Evolutionary conservation across 257 asterid genomes (phyloP).

Genomic region (Solanum habrochaites): DNA sequence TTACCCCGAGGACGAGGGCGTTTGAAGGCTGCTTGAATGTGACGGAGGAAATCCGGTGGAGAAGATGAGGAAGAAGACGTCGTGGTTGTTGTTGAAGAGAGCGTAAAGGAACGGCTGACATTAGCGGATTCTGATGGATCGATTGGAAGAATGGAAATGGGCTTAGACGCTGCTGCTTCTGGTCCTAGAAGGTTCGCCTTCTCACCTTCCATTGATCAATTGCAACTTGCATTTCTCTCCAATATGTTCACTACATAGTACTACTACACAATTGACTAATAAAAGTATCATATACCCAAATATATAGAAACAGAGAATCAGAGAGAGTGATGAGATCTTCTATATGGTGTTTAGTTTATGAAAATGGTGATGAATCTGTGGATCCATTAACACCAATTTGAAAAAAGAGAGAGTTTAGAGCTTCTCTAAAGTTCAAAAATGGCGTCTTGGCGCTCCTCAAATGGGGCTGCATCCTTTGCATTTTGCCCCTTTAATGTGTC

Average conservation of each 20-base stretch:
- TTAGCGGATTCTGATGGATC: constrained; percentile 36
- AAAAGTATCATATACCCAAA: background rate
- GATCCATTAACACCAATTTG: background rate
- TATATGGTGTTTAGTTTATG: background rate
- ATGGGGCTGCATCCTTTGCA: background rate
- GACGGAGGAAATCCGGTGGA: constrained; percentile 59
- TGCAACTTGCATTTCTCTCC: constrained; percentile 9
- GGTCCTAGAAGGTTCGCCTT: constrained; percentile 62
- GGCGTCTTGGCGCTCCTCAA: background rate
- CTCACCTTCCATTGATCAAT: constrained; percentile 74
- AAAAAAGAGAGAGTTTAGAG: background rate
- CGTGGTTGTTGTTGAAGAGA: constrained; percentile 13
- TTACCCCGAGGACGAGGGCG: constrained; percentile 77
- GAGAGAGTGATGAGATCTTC: background rate
- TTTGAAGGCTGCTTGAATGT: constrained; percentile 68
- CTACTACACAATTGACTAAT: background rate
- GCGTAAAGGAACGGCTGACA: constrained; percentile 31
- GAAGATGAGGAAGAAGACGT: constrained; percentile 52
- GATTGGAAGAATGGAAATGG: constrained; percentile 41
- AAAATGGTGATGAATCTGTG: background rate
- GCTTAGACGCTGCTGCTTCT: constrained; percentile 21
- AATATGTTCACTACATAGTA: background rate
- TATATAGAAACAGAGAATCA: background rate
- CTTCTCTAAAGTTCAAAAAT: background rate
- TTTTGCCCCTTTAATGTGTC: background rate